These are phyloP conservation scores for Pseudocercospora crystallina DNA, from an alignment of 2,329 filamentous ascomycete genomes.

Conservation along the genomic window DNA sequence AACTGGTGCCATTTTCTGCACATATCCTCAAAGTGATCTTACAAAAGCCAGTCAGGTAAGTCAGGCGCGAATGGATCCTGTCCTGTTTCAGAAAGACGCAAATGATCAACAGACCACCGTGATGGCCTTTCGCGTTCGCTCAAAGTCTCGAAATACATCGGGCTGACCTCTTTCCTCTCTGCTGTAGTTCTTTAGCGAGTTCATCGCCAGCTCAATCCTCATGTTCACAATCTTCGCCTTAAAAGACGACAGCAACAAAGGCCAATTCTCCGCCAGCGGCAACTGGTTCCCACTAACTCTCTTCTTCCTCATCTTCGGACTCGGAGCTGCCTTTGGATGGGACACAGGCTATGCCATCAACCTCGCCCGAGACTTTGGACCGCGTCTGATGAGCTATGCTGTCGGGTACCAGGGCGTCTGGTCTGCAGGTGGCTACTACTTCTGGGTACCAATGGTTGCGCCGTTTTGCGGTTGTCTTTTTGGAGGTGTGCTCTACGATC, in stretches of 20 bases:
- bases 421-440: constrained; percentile 64
- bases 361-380: constrained; percentile 69
- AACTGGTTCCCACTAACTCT: constrained; percentile 58
- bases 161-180: too few species aligned
- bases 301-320: constrained; percentile 67
- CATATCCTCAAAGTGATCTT: constrained; percentile 64
- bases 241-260: constrained; percentile 52
- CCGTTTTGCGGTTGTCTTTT: constrained; percentile 63
- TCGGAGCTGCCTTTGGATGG: constrained; percentile 68
- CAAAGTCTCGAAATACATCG: too few species aligned
- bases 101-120: too few species aligned
- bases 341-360: constrained; percentile 69
- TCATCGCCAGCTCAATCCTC: constrained; percentile 64
- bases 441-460: constrained; percentile 60
- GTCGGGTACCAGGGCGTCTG: constrained; percentile 66
- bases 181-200: constrained; percentile 63
- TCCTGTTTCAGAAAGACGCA: too few species aligned
- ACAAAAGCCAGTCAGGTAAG: constrained; percentile 57
- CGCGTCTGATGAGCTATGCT: constrained; percentile 65
- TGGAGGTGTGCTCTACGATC: constrained; percentile 66
- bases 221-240: constrained; percentile 71
- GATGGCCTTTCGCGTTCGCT: too few species aligned
- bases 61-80: too few species aligned
- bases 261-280: constrained; percentile 30
- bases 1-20: constrained; percentile 68